Percentiles rank a stretch among this genome's conserved stretches.
Conservation (phyloP, 805 yeast genomes). For the Cyberlindnera americana region DNA sequence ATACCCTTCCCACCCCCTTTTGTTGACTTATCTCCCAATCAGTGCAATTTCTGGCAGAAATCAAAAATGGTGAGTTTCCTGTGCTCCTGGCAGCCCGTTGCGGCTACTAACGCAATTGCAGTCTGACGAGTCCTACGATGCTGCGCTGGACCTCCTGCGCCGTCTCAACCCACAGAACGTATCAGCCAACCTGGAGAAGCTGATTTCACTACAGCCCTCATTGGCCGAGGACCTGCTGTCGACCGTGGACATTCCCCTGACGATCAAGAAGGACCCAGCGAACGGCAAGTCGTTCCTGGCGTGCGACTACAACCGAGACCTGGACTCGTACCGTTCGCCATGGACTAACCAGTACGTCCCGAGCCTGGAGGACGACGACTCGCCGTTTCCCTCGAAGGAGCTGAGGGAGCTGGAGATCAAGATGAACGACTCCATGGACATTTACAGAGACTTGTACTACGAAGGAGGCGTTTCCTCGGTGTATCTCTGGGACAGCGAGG, state of each 20-base stretch:
- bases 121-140: slow-evolving; percentile 54
- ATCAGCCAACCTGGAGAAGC: slow-evolving; percentile 38
- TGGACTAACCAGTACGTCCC: slow-evolving; percentile 79
- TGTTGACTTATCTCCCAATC: no score
- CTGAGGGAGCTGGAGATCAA: slow-evolving; percentile 72
- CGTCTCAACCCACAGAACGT: slow-evolving; percentile 69
- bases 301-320: slow-evolving; percentile 94
- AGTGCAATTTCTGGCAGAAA: not conserved
- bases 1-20: no score
- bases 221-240: slow-evolving; percentile 85
- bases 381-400: slow-evolving; percentile 66
- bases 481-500: slow-evolving; percentile 81
- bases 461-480: slow-evolving; percentile 92
- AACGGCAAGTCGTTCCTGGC: slow-evolving; percentile 66
- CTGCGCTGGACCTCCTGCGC: slow-evolving; percentile 73
- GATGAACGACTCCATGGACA: slow-evolving; percentile 88
- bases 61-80: not conserved
- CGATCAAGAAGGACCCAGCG: slow-evolving; percentile 31
- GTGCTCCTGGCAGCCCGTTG: no score
- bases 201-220: slow-evolving; percentile 47
- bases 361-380: slow-evolving; percentile 53
- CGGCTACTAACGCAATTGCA: no score
- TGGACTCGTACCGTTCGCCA: slow-evolving; percentile 89
- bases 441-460: slow-evolving; percentile 89
- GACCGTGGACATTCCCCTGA: slow-evolving; percentile 82